Conservation (phyloP, 805 yeast genomes). For the Yarrowia sp. region DNA sequence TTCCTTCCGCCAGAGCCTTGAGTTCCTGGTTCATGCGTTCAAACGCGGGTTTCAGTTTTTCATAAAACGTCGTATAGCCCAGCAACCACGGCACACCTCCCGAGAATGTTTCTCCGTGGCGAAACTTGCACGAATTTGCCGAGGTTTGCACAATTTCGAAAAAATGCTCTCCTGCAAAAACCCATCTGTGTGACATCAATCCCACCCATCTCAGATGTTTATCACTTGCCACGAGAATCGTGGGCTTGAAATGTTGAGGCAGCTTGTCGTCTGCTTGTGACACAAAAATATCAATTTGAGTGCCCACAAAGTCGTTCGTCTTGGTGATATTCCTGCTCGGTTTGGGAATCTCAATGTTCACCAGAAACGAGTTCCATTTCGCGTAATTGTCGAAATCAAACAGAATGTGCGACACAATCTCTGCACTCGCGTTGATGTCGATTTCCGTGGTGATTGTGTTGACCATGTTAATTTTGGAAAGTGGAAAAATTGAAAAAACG, state of each 20-base stretch:
- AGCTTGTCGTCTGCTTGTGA: constrained; percentile 21
- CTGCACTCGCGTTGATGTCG: constrained; percentile 10
- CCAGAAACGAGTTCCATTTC: constrained; percentile 34
- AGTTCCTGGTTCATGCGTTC: constrained; percentile 31
- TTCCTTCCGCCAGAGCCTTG: constrained; percentile 20
- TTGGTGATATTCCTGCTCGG: neutral
- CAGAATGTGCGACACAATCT: constrained; percentile 1
- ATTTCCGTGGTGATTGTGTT: constrained; percentile 6
- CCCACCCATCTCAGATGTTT: constrained; percentile 10
- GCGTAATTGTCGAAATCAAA: constrained; percentile 27
- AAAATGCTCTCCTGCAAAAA: constrained; percentile 14
- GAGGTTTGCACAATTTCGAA: neutral
- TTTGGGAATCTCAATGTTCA: constrained; percentile 11
- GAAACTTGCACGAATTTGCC: constrained; percentile 6
- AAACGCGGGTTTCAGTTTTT: neutral
- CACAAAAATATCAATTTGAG: neutral
- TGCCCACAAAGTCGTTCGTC: constrained; percentile 7
- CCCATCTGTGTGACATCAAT: constrained; percentile 10
- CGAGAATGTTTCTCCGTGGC: constrained; percentile 5
- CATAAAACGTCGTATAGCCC: constrained; percentile 9
- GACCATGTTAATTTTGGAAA: neutral
- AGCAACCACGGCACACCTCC: neutral
- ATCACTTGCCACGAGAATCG: neutral
- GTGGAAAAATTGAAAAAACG: too few relatives aligned
- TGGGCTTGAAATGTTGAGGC: constrained; percentile 20